Percentiles rank a stretch among this genome's conserved stretches.
Evolutionary conservation across 345 rosid species (phyloP).

Genomic region (Lumnitzera littorea): DNA sequence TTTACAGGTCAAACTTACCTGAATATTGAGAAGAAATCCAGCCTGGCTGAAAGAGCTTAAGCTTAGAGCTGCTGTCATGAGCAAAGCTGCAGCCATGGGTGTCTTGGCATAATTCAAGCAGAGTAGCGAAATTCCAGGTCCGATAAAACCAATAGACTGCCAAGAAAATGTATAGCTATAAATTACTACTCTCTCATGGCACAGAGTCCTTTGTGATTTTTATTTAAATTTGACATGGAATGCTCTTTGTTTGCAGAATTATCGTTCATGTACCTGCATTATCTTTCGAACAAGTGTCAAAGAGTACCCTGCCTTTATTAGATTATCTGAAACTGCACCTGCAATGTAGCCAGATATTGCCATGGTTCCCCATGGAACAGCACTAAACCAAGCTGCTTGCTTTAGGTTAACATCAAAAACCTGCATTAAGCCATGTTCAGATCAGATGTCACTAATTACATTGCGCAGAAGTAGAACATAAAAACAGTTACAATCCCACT

Average conservation of each 20-base stretch:
- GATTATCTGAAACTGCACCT: conserved; percentile 58
- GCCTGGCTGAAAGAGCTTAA: conserved; percentile 98
- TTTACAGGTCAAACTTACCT: conserved; percentile 38
- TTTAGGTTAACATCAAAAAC: conserved; percentile 81
- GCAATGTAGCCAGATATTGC: conserved; percentile 78
- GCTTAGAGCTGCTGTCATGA: conserved; percentile 71
- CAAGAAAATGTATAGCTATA: neutral
- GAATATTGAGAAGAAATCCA: conserved; percentile 92
- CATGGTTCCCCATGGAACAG: conserved; percentile 96
- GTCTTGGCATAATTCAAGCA: conserved; percentile 72
- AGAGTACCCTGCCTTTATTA: conserved; percentile 69
- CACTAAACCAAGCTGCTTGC: conserved; percentile 99
- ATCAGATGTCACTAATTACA: too few species aligned
- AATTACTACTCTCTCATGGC: too few species aligned
- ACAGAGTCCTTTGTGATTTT: too few species aligned
- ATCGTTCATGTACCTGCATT: conserved; percentile 65
- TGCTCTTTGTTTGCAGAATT: neutral
- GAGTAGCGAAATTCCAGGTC: conserved; percentile 78
- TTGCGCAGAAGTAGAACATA: too few species aligned
- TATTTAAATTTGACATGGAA: too few species aligned
- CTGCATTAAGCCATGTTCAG: conserved; percentile 20
- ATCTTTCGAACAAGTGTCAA: conserved; percentile 69
- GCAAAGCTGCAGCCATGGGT: conserved; percentile 50
- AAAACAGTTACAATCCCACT: too few species aligned
- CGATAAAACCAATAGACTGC: conserved; percentile 85